Evolutionary conservation across 768 basidiomycete genomes (phyloP).

Genomic region (Cystofilobasidium bisporidii): DNA sequence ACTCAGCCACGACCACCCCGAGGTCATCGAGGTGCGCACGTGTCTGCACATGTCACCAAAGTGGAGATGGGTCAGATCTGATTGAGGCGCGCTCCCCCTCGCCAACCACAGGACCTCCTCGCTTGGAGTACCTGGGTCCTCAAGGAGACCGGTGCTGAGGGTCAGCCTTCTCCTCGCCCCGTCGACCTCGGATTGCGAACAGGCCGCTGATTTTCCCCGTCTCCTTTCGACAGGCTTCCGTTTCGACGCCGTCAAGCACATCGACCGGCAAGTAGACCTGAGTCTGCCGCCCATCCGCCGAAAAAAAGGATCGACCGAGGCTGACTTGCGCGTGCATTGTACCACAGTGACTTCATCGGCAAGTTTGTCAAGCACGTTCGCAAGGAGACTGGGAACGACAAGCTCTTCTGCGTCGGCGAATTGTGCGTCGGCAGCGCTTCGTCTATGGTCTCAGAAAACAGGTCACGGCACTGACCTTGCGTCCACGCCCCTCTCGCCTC

Average conservation of each 20-base stretch:
- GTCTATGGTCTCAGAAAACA: too few species aligned
- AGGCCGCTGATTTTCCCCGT: too few species aligned
- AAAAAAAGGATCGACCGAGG: too few species aligned
- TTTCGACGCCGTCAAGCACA: conserved; percentile 84
- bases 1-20: conserved; percentile 74
- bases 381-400: conserved; percentile 38
- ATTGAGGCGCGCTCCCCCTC: too few species aligned
- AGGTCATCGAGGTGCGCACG: conserved; percentile 47
- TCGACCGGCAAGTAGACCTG: conserved; percentile 43
- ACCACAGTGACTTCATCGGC: conserved; percentile 37
- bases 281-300: too few species aligned
- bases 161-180: conserved; percentile 44
- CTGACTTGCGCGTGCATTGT: too few species aligned
- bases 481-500: too few species aligned
- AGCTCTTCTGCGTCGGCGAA: conserved; percentile 64
- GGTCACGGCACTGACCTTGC: too few species aligned
- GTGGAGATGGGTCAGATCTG: too few species aligned
- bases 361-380: conserved; percentile 44
- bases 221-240: too few species aligned
- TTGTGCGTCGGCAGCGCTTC: conserved; percentile 44
- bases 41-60: too few species aligned
- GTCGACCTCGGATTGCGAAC: conserved; percentile 37
- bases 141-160: conserved; percentile 46
- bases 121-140: conserved; percentile 72
- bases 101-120: conserved; percentile 50